These are phyloP conservation scores for Mycocentrospora acerina DNA, from an alignment of 2,329 filamentous ascomycete genomes.

Conservation along the genomic window DNA sequence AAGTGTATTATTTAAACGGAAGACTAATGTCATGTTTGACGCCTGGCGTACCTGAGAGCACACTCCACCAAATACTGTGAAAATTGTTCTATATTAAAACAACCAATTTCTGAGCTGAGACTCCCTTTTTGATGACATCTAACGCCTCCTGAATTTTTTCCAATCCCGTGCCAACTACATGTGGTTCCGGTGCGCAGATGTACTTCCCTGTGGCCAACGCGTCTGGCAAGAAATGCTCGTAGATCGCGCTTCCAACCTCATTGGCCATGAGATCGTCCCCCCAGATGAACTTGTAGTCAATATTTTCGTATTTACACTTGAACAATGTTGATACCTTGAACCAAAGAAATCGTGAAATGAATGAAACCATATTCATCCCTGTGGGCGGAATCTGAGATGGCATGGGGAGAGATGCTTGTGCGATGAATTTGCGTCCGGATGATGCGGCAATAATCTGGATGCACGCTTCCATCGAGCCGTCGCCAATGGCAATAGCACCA, in stretches of 20 bases:
- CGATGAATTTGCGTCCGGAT: constrained; percentile 13
- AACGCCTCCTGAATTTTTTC: constrained; percentile 21
- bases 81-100: neutral
- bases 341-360: constrained; percentile 6
- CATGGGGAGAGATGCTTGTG: constrained; percentile 7
- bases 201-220: constrained; percentile 12
- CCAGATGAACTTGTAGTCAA: constrained; percentile 11
- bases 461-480: constrained; percentile 14
- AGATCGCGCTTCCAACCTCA: constrained; percentile 3
- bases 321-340: constrained; percentile 11
- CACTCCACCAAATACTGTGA: too few relatives aligned
- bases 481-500: constrained; percentile 39
- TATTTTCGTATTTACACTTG: constrained; percentile 10
- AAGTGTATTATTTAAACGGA: too few relatives aligned
- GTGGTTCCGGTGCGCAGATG: constrained; percentile 11
- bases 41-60: too few relatives aligned
- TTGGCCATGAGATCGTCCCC: constrained; percentile 6
- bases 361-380: constrained; percentile 5
- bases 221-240: constrained; percentile 10
- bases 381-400: constrained; percentile 5
- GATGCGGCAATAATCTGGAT: constrained; percentile 9
- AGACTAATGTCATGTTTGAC: too few relatives aligned
- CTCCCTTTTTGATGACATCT: constrained; percentile 8
- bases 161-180: constrained; percentile 19
- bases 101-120: constrained; percentile 5